Evolutionary conservation across 495 filamentous ascomycete genomes (phyloP).

Genomic region (Opeltia flavorubescens): DNA sequence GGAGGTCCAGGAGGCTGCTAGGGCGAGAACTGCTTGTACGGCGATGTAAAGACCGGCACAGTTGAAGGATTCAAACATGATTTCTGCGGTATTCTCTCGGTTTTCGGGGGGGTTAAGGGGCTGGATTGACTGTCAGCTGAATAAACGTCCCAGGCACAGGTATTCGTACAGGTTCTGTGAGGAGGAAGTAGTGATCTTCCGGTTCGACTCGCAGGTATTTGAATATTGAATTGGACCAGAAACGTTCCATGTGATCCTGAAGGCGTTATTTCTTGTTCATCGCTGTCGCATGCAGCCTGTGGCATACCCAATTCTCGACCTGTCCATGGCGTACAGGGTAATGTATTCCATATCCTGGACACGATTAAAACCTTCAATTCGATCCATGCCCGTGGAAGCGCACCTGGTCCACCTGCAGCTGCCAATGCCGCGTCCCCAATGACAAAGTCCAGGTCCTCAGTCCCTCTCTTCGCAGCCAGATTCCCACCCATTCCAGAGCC

Average conservation of each 20-base stretch:
- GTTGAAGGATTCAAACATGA: conserved; percentile 99
- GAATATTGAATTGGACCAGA: conserved; percentile 99
- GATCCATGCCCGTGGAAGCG: neutral
- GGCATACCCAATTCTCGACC: conserved; percentile 85
- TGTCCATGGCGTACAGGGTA: conserved; percentile 97
- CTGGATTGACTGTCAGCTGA: conserved; percentile 29
- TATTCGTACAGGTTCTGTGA: conserved; percentile 73
- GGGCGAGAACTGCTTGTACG: conserved; percentile 89
- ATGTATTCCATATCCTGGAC: conserved; percentile 76
- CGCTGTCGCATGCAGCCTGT: conserved; percentile 1
- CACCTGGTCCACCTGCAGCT: conserved; percentile 70
- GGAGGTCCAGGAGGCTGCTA: conserved; percentile 95
- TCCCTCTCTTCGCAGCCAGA: conserved; percentile 82
- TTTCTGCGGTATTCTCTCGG: conserved; percentile 96
- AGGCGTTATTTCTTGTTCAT: conserved; percentile 11
- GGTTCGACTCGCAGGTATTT: conserved; percentile 97
- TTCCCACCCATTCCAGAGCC: conserved; percentile 69
- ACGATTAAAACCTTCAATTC: conserved; percentile 7
- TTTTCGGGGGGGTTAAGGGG: conserved; percentile 97
- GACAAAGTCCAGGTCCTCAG: conserved; percentile 96
- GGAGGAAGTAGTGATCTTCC: conserved; percentile 94
- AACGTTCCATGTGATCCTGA: conserved; percentile 94
- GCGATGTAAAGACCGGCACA: conserved; percentile 98
- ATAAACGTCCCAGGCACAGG: neutral
- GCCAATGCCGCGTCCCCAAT: conserved; percentile 92